Conservation (phyloP, 148 eudicot species). For the Euryodendron excelsum region DNA sequence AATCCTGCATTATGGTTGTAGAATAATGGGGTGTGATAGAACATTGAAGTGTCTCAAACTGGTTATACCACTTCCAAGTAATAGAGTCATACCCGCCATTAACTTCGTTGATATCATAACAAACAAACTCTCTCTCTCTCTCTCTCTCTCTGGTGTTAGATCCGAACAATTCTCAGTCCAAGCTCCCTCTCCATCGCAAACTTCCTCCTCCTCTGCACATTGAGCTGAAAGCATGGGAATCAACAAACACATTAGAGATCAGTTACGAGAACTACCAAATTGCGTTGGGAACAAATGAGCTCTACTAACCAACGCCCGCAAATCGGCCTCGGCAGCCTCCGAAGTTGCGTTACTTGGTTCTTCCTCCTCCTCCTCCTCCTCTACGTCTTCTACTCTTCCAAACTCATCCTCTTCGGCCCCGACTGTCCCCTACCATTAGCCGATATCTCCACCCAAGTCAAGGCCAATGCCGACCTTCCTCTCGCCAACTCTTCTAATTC, state of each 20-base stretch:
- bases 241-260: background rate
- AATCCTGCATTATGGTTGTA: too few relatives aligned
- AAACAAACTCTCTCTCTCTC: constrained; percentile 1
- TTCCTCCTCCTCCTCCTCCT: constrained; percentile 32
- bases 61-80: too few relatives aligned
- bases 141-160: constrained; percentile 8
- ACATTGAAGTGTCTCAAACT: too few relatives aligned
- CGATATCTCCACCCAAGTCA: background rate
- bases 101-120: too few relatives aligned
- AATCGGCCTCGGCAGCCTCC: constrained; percentile 17
- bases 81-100: too few relatives aligned
- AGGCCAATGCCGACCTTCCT: too few relatives aligned
- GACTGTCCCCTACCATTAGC: background rate
- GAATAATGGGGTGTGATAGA: too few relatives aligned
- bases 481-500: background rate
- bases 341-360: constrained; percentile 27
- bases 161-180: constrained; percentile 32
- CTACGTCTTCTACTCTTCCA: constrained; percentile 47
- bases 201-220: constrained; percentile 4
- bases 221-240: constrained; percentile 15
- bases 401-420: constrained; percentile 31
- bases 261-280: background rate
- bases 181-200: constrained; percentile 21
- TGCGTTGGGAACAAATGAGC: constrained; percentile 6
- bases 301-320: constrained; percentile 3